These are phyloP conservation scores for Debaryomycetaceae sp. DNA, from an alignment of 1,139 yeast species.

Conservation along the genomic window DNA sequence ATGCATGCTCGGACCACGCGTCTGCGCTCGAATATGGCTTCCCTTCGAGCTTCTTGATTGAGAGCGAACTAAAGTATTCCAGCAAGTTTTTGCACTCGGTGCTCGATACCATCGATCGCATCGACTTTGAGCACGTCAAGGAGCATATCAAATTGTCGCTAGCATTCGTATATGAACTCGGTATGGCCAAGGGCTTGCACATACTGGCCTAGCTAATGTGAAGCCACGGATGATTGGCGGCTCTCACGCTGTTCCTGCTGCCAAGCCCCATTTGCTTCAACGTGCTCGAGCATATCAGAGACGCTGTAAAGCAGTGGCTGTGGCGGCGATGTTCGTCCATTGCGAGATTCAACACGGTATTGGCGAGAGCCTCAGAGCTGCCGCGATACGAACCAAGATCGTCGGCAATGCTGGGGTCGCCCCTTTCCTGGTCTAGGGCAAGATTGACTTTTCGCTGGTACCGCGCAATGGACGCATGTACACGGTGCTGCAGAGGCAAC, in stretches of 20 bases:
- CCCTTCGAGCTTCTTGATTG: conserved; percentile 77
- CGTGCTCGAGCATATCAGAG: too few relatives aligned
- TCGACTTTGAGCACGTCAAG: conserved; percentile 64
- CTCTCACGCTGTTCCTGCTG: too few relatives aligned
- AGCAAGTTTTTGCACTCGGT: conserved; percentile 68
- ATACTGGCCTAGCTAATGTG: conserved; percentile 1
- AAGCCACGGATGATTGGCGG: too few relatives aligned
- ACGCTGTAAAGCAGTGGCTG: too few relatives aligned
- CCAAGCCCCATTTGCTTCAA: too few relatives aligned
- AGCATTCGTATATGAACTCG: conserved; percentile 62
- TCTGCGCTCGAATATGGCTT: conserved; percentile 75
- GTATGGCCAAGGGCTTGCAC: conserved; percentile 9
- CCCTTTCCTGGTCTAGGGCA: not conserved
- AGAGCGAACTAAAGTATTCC: conserved; percentile 52
- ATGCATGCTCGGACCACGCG: conserved; percentile 90
- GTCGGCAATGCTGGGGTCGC: too few relatives aligned
- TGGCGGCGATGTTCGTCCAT: too few relatives aligned
- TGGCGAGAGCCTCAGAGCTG: not conserved
- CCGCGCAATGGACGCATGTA: too few relatives aligned
- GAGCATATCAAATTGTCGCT: conserved; percentile 71
- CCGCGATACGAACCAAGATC: too few relatives aligned
- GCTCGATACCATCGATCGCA: conserved; percentile 70
- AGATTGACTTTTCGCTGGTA: not conserved
- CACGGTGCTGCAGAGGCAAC: too few relatives aligned
- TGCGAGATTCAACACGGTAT: not conserved